Conservation (phyloP, 2,329 filamentous ascomycete genomes). For the Plenodomus lindquistii region DNA sequence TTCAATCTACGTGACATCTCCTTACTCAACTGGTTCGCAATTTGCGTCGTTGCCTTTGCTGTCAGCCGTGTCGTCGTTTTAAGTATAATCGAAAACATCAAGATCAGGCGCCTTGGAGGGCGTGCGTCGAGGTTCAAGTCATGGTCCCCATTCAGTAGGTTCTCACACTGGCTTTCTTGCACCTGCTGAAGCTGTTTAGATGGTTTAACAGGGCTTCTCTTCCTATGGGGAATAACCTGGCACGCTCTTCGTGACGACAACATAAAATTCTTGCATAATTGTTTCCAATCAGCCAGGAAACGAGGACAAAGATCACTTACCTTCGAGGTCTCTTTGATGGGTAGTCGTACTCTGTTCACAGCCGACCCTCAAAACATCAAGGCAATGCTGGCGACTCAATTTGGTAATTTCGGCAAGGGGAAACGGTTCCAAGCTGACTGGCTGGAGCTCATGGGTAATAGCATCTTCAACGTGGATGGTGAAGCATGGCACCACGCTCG, state of each 20-base stretch:
- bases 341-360: not conserved
- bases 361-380: not conserved
- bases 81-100: not conserved
- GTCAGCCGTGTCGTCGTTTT: not conserved
- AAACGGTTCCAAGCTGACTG: not conserved
- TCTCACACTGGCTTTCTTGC: not conserved
- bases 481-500: not conserved
- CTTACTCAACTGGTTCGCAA: not conserved
- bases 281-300: not conserved
- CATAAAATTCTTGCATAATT: not conserved
- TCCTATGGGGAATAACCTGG: not conserved
- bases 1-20: not conserved
- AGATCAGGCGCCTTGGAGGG: not conserved
- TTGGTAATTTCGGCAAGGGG: conserved; percentile 1
- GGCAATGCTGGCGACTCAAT: not conserved
- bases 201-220: not conserved
- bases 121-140: not conserved
- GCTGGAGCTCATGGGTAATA: not conserved
- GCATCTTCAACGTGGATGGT: not conserved
- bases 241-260: conserved; percentile 1
- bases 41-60: not conserved
- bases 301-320: not conserved
- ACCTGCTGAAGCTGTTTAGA: not conserved
- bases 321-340: not conserved
- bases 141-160: not conserved